Base-by-base conservation (phyloP, 192 early-diverging fungal species). In the Thamnidium elegans region DNA sequence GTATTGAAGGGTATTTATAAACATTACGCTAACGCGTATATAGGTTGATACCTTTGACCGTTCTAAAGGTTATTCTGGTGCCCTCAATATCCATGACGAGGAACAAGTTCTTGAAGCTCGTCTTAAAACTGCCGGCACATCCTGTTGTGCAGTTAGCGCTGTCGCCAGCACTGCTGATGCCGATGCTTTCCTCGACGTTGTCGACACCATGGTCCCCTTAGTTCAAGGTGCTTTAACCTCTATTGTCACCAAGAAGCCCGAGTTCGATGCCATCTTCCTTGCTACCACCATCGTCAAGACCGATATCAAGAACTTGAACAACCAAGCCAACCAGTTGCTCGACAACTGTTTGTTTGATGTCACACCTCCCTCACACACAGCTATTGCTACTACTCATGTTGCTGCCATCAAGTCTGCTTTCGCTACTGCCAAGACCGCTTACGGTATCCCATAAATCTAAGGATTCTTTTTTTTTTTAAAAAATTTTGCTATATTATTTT, bases 211-310 rank as follows among this genome's bases (percentile, higher is more conserved):
- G 1, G 51, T 52, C 15, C 63, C 63, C 2, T 14, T 30, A 1
- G 51, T 65, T 10, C 50, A 42, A 15, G 52, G 14, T 17, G 42
- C 43, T 3, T 43, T 65, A 13, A 34, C 6, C 6, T 21, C 50
- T 13, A 55, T 65, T n/a, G 42, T 55, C 1, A 31, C 39, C 63
- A 43, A 65, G 63, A 65, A 65, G 39, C 42, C 62, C 8, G 45
- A 50, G 14, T 58, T 58, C 23, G 62, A 15, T 39, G 15, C 32
- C 9, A 53, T 64, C 15, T 31, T 15, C 4, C 45, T 58, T 14
- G 45, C 55, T 0, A 62, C 50, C 15, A 15, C 51, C 5, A 26
- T 65, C 20, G 43, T 65, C 39, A 44, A 23, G 11, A 5, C 0
- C 17, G 51, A 65, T 4, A 13, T 65, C 11, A 54, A 4, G 7